phyloP scores from a whole-genome alignment of 1,284 basidiomycete genomes.

The Pseudozyma sp. region DNA sequence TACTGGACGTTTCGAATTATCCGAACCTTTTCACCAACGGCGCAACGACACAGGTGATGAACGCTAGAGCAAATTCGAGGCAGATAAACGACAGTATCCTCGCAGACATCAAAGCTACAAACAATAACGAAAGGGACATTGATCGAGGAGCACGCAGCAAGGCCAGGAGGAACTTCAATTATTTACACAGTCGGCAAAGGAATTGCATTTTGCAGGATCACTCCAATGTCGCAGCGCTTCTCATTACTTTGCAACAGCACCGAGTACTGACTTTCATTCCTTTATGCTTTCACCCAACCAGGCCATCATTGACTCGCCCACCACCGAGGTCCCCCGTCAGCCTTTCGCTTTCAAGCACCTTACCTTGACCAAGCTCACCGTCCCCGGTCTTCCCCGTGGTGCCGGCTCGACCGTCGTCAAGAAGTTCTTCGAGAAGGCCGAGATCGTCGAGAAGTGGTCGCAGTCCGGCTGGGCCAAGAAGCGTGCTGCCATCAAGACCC shows the following conservation, averaged over 20 bases:
- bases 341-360: constrained; percentile 91
- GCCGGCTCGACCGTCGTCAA: constrained; percentile 85
- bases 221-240: constrained; percentile 2
- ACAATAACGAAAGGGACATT: no score
- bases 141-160: no score
- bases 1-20: no score
- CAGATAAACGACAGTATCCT: background rate
- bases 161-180: background rate
- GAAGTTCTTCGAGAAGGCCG: constrained; percentile 88
- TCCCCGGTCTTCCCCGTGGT: constrained; percentile 87
- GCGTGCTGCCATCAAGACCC: constrained; percentile 80
- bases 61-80: background rate
- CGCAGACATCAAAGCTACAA: no score
- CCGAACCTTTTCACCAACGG: no score
- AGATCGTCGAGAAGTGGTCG: constrained; percentile 80
- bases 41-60: no score
- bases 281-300: constrained; percentile 66
- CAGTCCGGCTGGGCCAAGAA: constrained; percentile 89
- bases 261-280: constrained; percentile 13
- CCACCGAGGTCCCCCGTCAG: constrained; percentile 90
- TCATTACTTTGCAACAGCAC: background rate
- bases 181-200: background rate
- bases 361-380: constrained; percentile 86
- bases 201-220: background rate
- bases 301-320: constrained; percentile 96